Evolutionary conservation across 768 basidiomycete genomes (phyloP).

Genomic region (Infundibulicybe gibba): DNA sequence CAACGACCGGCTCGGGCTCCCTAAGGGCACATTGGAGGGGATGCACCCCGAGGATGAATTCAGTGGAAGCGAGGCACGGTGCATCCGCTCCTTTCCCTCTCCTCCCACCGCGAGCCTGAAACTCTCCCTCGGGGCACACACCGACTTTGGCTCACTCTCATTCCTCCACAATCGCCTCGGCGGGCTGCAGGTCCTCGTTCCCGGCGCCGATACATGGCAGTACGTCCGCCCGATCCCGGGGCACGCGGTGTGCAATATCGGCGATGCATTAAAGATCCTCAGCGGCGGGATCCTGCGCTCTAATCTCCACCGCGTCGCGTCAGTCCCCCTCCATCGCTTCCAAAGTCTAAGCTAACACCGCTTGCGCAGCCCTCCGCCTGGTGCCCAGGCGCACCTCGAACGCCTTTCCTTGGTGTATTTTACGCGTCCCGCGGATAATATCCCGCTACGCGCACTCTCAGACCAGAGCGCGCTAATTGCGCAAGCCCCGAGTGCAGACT

Average conservation of each 20-base stretch:
- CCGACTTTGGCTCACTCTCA: slow-evolving; percentile 70
- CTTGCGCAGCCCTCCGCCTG: slow-evolving; percentile 53
- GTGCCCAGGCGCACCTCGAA: slow-evolving; percentile 44
- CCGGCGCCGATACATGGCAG: slow-evolving; percentile 59
- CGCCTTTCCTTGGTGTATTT: slow-evolving; percentile 73
- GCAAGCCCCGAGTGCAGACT: slow-evolving; percentile 34
- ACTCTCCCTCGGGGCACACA: slow-evolving; percentile 58
- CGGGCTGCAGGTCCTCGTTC: no score
- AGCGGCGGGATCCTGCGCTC: slow-evolving; percentile 22
- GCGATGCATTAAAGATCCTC: slow-evolving; percentile 51
- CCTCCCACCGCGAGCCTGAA: slow-evolving; percentile 28
- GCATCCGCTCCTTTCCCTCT: slow-evolving; percentile 45
- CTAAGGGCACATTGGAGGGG: slow-evolving; percentile 37
- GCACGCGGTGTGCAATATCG: slow-evolving; percentile 55
- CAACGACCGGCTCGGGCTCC: slow-evolving; percentile 52
- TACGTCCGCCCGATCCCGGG: no score
- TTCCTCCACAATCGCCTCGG: slow-evolving; percentile 67
- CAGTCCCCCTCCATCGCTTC: slow-evolving; percentile 25
- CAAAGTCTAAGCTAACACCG: not conserved
- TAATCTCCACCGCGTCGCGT: slow-evolving; percentile 54
- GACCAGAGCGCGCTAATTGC: slow-evolving; percentile 50
- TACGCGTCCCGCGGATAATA: slow-evolving; percentile 54
- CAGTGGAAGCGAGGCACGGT: slow-evolving; percentile 56
- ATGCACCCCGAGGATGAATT: slow-evolving; percentile 41
- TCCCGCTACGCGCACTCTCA: slow-evolving; percentile 48